Base-by-base conservation (phyloP, 192 early-diverging fungal species). In the Linnemannia hyalina region DNA sequence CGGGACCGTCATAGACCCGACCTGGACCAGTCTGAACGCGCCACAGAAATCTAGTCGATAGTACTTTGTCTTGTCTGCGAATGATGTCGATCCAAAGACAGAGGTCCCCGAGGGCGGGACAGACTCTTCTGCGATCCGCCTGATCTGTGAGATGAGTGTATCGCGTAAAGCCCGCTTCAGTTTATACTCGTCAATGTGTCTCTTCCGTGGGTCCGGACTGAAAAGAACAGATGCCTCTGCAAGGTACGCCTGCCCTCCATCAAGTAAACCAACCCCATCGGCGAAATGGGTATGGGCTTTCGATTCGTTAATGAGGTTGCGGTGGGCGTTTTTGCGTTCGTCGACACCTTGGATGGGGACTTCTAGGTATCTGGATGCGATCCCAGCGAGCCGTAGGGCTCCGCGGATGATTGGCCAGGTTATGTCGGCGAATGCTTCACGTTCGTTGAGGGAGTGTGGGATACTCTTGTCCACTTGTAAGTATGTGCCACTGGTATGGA, bases 321-420 rank as follows among this genome's bases (percentile, higher is more conserved):
- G 26, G 63, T 40, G 29, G 16, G 75, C 40, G n/a, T 68, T 77
- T 35, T 77, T 77, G 10, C 75, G 40, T 18, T 68, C 46, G 38
- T 44, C 57, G 13, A 77, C 75, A 5, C 60, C 75, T 41, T 46
- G 40, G 15, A 77, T 63, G 10, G 75, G 75, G n/a, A 77, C 44
- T 29, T 77, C 75, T 11, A 69, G 46, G 26, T 65, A 68, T 22
- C 65, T 57, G 6, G 68, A 49, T 23, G 69, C 77, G 15, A 78
- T 52, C 0, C 57, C 42, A 0, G 77, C 52, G 11, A 78, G 23
- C 0, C 40, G 22, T 15, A 78, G 18, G 5, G 77, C 77, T 5
- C 77, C 77, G 2, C 77, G 42, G 8, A 78, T 78, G 49, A 78
- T 35, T 0, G 68, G 29, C 77, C 77, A 78, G 0, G 77, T 78